Evolutionary conservation across 352 stramenopile genomes (phyloP).

Genomic region (Phytophthora multivora): DNA sequence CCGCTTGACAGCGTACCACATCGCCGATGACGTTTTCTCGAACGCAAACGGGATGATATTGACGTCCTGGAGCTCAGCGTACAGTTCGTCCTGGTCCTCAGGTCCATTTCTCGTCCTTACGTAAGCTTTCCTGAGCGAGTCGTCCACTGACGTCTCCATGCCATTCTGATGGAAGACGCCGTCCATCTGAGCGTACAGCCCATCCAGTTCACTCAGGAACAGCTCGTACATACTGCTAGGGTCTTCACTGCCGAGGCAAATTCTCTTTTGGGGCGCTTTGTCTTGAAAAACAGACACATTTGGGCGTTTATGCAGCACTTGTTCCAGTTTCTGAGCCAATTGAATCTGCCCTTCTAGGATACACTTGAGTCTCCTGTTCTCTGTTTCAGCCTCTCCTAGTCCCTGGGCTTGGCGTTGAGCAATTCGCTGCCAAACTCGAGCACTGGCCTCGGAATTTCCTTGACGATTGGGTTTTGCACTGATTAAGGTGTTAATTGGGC

Average conservation of each 20-base stretch:
- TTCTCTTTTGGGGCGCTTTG: constrained; percentile 15
- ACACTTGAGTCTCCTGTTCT: constrained; percentile 48
- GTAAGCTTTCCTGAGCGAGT: constrained; percentile 48
- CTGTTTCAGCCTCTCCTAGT: constrained; percentile 37
- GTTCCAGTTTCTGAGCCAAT: constrained; percentile 51
- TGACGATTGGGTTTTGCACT: constrained; percentile 2
- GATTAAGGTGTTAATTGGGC: background rate
- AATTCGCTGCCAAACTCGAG: constrained; percentile 54
- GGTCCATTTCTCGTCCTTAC: constrained; percentile 28
- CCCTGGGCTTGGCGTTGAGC: constrained; percentile 48
- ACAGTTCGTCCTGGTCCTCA: constrained; percentile 36
- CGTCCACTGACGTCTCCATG: constrained; percentile 42
- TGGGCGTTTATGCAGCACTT: constrained; percentile 54
- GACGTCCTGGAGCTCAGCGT: constrained; percentile 45
- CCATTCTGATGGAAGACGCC: constrained; percentile 52
- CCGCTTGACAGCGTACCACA: constrained; percentile 43
- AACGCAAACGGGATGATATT: constrained; percentile 52
- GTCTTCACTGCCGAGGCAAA: constrained; percentile 27
- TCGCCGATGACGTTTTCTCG: constrained; percentile 28
- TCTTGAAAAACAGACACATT: constrained; percentile 42
- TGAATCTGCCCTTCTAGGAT: constrained; percentile 55
- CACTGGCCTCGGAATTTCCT: constrained; percentile 15
- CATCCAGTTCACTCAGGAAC: constrained; percentile 47
- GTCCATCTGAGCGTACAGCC: constrained; percentile 43
- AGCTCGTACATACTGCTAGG: constrained; percentile 36